These are phyloP conservation scores for Aegilops speltoides DNA, from an alignment of 176 grass and related monocot species.

Conservation along the genomic window DNA sequence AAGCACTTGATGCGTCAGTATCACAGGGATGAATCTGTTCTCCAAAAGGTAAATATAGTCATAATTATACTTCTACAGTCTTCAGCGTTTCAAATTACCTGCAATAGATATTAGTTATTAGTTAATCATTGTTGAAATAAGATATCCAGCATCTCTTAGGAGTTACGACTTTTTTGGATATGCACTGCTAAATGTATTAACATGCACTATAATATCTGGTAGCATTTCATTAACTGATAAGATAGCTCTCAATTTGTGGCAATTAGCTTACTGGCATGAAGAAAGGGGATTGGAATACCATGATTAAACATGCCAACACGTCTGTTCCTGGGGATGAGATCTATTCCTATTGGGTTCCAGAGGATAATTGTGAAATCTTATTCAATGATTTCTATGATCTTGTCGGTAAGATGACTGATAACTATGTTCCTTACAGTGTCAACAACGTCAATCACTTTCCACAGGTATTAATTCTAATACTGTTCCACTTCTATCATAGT, in stretches of 20 bases:
- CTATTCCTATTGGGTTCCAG: background rate
- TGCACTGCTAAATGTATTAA: background rate
- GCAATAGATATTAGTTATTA: background rate
- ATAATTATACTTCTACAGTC: background rate
- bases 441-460: background rate
- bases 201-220: background rate
- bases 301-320: conserved; percentile 1
- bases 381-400: conserved; percentile 25
- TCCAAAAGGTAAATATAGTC: background rate
- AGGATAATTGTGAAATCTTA: background rate
- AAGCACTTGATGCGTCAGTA: conserved; percentile 13
- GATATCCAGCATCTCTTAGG: background rate
- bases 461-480: background rate
- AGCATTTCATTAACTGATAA: background rate
- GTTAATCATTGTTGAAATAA: background rate
- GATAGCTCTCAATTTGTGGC: background rate
- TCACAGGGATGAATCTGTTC: background rate
- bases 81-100: background rate
- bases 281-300: background rate
- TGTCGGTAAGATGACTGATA: background rate
- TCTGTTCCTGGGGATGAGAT: background rate
- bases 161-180: background rate
- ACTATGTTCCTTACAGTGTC: background rate
- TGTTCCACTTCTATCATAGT: background rate
- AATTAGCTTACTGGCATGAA: conserved; percentile 17